A percentile compares a stretch with the other conserved stretches of the same genome.
These are phyloP conservation scores for Nicotiana benthamiana DNA, from an alignment of 257 asterid species.

Conservation along the genomic window DNA sequence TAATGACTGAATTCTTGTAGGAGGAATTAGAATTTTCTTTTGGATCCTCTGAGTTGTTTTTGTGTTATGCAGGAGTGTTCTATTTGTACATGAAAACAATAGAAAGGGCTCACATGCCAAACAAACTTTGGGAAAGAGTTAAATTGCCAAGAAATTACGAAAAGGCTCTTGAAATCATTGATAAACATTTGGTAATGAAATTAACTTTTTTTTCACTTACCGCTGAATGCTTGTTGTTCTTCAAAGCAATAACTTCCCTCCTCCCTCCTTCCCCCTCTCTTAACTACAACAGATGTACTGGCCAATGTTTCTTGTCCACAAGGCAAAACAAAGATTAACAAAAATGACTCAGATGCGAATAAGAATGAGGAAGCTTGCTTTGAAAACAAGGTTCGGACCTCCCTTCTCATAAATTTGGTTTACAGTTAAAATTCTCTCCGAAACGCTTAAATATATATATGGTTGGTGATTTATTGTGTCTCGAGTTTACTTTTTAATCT, in stretches of 20 bases:
- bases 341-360: constrained; percentile 98
- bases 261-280: not conserved
- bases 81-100: constrained; percentile 93
- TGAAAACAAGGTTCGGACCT: constrained; percentile 63
- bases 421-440: not conserved
- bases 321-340: constrained; percentile 83
- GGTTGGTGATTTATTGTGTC: not conserved
- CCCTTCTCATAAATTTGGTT: not conserved
- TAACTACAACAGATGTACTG: constrained; percentile 53
- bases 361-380: constrained; percentile 94
- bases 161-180: constrained; percentile 83
- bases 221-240: not conserved
- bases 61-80: constrained; percentile 58
- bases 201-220: not conserved
- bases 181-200: constrained; percentile 74
- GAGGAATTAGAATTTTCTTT: not conserved
- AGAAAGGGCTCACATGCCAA: constrained; percentile 98
- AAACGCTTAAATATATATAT: not conserved
- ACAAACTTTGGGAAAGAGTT: constrained; percentile 92
- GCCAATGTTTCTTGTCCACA: constrained; percentile 88
- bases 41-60: not conserved
- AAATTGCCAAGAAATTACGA: constrained; percentile 87
- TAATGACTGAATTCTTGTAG: not conserved
- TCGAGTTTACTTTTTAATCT: not conserved
- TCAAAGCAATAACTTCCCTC: not conserved